Conservation (phyloP, 306 rosid genomes). For the Herpetospermum pedunculosum region DNA sequence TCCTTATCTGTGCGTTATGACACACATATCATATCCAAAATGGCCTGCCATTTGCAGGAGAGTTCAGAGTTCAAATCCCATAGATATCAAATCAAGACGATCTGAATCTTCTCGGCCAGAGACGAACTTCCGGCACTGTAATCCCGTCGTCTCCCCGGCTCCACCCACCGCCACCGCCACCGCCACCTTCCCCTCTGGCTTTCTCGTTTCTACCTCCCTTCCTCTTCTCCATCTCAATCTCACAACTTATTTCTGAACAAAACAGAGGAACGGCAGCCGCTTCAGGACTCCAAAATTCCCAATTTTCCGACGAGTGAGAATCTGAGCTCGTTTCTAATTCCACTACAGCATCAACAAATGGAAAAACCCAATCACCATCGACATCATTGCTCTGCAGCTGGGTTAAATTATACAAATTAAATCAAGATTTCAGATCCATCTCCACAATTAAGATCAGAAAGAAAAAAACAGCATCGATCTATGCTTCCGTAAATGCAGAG, state of each 20-base stretch:
- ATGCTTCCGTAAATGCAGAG: background rate
- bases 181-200: background rate
- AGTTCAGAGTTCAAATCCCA: no score
- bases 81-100: no score
- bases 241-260: slow-evolving; percentile 23
- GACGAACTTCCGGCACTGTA: no score
- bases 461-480: background rate
- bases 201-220: slow-evolving; percentile 9
- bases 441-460: no score
- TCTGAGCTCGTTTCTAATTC: slow-evolving; percentile 18
- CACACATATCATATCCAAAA: no score
- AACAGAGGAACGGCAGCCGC: slow-evolving; percentile 23
- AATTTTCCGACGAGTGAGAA: slow-evolving; percentile 22
- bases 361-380: slow-evolving; percentile 6
- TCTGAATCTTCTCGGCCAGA: no score
- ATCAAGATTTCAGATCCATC: background rate
- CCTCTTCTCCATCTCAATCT: slow-evolving; percentile 16
- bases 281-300: slow-evolving; percentile 59
- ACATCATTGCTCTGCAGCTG: slow-evolving; percentile 32
- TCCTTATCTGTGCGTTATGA: no score
- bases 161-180: background rate
- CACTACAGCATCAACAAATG: slow-evolving; percentile 19
- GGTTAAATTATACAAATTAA: background rate
- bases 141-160: no score
- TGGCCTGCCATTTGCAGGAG: no score